Conservation (phyloP, 169 alveolate genomes). For the Cryptosporidium ryanae region DNA sequence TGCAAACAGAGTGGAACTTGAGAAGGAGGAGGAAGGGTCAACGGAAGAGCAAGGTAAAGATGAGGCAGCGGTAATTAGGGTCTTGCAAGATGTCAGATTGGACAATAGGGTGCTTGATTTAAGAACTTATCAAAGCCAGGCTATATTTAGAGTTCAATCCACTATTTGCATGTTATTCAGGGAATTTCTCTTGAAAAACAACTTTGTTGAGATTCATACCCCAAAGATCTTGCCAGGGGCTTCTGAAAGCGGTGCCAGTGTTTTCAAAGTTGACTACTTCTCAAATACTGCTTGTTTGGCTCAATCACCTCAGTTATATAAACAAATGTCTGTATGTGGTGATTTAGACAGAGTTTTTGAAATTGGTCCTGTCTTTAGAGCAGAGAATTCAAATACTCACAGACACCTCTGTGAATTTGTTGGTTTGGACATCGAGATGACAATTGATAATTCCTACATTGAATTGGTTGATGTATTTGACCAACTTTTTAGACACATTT, state of each 20-base stretch:
- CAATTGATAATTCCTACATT: slow-evolving; percentile 93
- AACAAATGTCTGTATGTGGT: slow-evolving; percentile 98
- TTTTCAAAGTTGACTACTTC: slow-evolving; percentile 94
- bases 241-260: slow-evolving; percentile 99
- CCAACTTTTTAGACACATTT: slow-evolving; percentile 87
- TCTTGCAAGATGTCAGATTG: slow-evolving; percentile 94
- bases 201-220: slow-evolving; percentile 97
- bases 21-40: slow-evolving; percentile 74
- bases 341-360: slow-evolving; percentile 98
- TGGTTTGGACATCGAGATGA: slow-evolving; percentile 98
- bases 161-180: slow-evolving; percentile 94
- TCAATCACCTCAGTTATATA: slow-evolving; percentile 99
- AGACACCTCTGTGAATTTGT: slow-evolving; percentile 99
- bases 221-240: slow-evolving; percentile 99
- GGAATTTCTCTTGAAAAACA: slow-evolving; percentile 87
- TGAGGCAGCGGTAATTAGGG: slow-evolving; percentile 88
- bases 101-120: slow-evolving; percentile 97
- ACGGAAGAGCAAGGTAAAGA: neutral
- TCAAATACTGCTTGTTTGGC: slow-evolving; percentile 94
- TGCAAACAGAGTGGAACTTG: slow-evolving; percentile 89
- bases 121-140: slow-evolving; percentile 93
- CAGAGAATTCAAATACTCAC: slow-evolving; percentile 98
- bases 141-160: slow-evolving; percentile 93
- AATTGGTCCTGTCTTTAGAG: slow-evolving; percentile 99
- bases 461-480: slow-evolving; percentile 96